phyloP scores from a whole-genome alignment of 78 protist species.

The Polysphondylium violaceum region DNA sequence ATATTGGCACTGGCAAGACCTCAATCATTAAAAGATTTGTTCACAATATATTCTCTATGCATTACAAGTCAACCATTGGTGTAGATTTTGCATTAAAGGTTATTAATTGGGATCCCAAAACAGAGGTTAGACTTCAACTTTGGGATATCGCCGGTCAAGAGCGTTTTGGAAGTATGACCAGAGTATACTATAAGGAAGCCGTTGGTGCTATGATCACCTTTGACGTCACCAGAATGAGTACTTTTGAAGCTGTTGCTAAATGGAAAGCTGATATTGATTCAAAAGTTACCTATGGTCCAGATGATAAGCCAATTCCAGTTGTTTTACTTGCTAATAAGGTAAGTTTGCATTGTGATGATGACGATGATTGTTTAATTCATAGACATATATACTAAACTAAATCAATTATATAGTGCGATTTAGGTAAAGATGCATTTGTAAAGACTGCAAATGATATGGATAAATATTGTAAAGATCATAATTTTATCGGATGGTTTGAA shows the following conservation, averaged over 20 bases:
- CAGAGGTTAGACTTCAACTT: constrained; percentile 91
- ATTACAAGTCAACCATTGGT: constrained; percentile 96
- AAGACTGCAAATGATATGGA: constrained; percentile 90
- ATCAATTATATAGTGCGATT: constrained; percentile 62
- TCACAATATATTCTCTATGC: constrained; percentile 89
- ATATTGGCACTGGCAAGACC: constrained; percentile 87
- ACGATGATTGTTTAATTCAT: too few relatives aligned
- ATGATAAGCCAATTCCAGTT: constrained; percentile 90
- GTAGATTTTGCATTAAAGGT: constrained; percentile 97
- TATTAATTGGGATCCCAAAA: constrained; percentile 86
- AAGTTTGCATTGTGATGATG: neutral
- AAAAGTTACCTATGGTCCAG: constrained; percentile 77
- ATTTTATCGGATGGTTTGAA: constrained; percentile 92
- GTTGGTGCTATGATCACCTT: constrained; percentile 97
- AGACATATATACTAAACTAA: neutral
- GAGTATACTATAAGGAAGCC: constrained; percentile 97
- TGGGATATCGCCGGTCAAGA: constrained; percentile 85
- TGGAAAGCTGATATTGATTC: constrained; percentile 96
- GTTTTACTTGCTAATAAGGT: constrained; percentile 95
- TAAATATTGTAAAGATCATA: constrained; percentile 86
- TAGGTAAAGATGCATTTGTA: constrained; percentile 78
- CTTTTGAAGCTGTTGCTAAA: constrained; percentile 92
- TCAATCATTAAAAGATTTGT: constrained; percentile 86
- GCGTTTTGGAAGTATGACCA: constrained; percentile 94
- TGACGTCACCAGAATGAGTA: constrained; percentile 94